phyloP scores from a whole-genome alignment of 345 rosid genomes.

The Aethionema arabicum region DNA sequence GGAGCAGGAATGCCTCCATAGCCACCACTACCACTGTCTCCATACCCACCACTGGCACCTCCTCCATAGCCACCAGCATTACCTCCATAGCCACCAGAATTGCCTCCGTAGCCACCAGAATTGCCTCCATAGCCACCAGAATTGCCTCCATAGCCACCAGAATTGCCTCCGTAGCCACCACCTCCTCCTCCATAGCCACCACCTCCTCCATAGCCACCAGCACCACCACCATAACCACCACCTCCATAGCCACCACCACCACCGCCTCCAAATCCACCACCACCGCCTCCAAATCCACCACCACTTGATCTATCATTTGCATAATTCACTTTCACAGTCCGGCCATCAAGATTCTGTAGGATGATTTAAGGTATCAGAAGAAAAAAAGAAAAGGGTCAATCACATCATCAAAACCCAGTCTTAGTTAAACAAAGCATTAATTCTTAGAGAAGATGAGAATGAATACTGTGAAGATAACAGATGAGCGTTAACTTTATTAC shows the following conservation, averaged over 20 bases:
- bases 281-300: conserved; percentile 36
- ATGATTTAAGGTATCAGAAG: conserved; percentile 2
- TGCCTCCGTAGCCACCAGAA: conserved; percentile 40
- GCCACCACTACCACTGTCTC: conserved; percentile 8
- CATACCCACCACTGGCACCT: not conserved
- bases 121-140: conserved; percentile 29
- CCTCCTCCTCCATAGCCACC: conserved; percentile 28
- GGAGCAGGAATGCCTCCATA: conserved; percentile 33
- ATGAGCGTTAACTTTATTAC: not conserved
- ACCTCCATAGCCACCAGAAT: conserved; percentile 10
- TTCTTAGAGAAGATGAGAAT: conserved; percentile 4
- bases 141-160: conserved; percentile 25
- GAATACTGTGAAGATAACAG: not conserved
- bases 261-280: conserved; percentile 28
- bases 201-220: conserved; percentile 20
- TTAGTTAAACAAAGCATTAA: not conserved
- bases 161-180: conserved; percentile 28
- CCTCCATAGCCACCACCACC: conserved; percentile 34
- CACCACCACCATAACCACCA: conserved; percentile 32
- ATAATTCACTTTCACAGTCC: conserved; percentile 71
- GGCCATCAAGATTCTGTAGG: conserved; percentile 75
- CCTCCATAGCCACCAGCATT: conserved; percentile 29
- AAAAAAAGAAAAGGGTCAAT: not conserved
- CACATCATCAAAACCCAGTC: not conserved
- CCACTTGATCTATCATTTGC: conserved; percentile 69